A percentile compares a stretch with the other conserved stretches of the same genome.
phyloP scores from a whole-genome alignment of 164 flowering plant species.

The Vitis amurensis region DNA sequence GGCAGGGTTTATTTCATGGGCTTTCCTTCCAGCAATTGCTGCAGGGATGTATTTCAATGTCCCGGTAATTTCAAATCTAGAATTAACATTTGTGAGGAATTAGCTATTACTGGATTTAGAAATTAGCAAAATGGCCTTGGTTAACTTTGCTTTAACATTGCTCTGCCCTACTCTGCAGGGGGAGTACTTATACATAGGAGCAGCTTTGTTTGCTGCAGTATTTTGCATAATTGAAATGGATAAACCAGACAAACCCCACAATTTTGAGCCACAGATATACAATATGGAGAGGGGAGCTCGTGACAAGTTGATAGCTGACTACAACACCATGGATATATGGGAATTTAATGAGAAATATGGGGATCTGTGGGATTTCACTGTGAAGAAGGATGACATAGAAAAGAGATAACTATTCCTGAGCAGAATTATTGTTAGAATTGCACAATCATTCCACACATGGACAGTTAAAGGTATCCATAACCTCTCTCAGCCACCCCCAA shows the following conservation, averaged over 20 bases:
- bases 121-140: not conserved
- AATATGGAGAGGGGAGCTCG: conserved; percentile 95
- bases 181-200: conserved; percentile 85
- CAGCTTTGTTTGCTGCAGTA: conserved; percentile 69
- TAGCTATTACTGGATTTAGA: not conserved
- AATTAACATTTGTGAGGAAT: not conserved
- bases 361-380: conserved; percentile 92
- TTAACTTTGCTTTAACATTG: conserved; percentile 2
- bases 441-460: too few relatives aligned
- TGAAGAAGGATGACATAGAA: conserved; percentile 47
- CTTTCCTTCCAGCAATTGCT: conserved; percentile 76
- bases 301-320: conserved; percentile 82
- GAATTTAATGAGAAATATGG: conserved; percentile 96
- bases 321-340: conserved; percentile 94
- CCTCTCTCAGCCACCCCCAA: too few relatives aligned
- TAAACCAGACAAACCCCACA: conserved; percentile 86
- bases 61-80: conserved; percentile 46
- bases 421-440: too few relatives aligned
- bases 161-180: conserved; percentile 37
- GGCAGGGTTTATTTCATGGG: conserved; percentile 84
- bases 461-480: too few relatives aligned
- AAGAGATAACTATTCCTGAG: conserved; percentile 31
- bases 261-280: conserved; percentile 93
- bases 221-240: conserved; percentile 88
- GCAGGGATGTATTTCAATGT: conserved; percentile 66